Conservation (phyloP, 192 early-diverging fungal genomes). For the Podila epigama region DNA sequence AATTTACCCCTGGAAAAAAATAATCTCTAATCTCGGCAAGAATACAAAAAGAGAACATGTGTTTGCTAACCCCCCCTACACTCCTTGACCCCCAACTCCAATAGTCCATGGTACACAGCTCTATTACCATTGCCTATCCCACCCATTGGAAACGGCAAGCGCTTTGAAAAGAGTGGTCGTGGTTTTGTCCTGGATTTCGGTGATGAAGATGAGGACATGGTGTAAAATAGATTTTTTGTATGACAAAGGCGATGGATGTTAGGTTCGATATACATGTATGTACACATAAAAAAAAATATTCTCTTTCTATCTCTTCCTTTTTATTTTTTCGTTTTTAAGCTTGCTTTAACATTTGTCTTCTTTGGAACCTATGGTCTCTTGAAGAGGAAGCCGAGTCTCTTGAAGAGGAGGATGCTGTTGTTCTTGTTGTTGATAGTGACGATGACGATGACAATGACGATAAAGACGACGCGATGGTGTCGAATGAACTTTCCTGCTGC, state of each 20-base stretch:
- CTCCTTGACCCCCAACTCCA: not conserved
- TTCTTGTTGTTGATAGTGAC: too few species aligned
- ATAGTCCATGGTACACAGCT: conserved; percentile 59
- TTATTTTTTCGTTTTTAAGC: not conserved
- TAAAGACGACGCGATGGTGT: too few species aligned
- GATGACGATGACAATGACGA: too few species aligned
- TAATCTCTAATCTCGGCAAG: too few species aligned
- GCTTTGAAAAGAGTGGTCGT: conserved; percentile 50
- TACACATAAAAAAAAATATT: not conserved
- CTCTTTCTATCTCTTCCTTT: not conserved
- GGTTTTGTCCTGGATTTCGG: conserved; percentile 45
- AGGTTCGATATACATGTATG: not conserved
- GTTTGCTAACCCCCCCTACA: not conserved
- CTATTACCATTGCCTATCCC: conserved; percentile 59
- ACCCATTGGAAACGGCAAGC: conserved; percentile 56
- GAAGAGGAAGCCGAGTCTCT: too few species aligned
- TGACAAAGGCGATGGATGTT: not conserved
- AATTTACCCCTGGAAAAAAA: too few species aligned
- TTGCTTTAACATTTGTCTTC: too few species aligned
- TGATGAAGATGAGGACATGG: conserved; percentile 48
- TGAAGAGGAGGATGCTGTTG: too few species aligned
- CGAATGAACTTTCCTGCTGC: too few species aligned
- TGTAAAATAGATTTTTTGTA: not conserved
- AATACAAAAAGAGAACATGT: too few species aligned
- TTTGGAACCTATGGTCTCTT: too few species aligned